Conservation (phyloP, 1,284 basidiomycete species). For the Ceratorhiza oryzae-sativae region DNA sequence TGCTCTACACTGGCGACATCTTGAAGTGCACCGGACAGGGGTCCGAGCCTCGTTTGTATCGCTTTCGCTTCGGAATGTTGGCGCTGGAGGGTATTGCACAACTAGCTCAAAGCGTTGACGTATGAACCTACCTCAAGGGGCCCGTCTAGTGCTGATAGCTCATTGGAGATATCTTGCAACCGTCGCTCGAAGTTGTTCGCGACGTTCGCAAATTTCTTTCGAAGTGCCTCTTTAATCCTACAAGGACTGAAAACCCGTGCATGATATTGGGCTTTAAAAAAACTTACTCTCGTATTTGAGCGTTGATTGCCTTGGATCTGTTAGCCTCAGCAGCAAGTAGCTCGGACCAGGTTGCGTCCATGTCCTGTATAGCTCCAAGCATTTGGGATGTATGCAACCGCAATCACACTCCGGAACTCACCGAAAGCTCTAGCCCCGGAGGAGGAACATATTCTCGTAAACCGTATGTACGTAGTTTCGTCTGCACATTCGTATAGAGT, state of each 20-base stretch:
- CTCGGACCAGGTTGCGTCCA: constrained; percentile 80
- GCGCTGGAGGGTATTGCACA: constrained; percentile 51
- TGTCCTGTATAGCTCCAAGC: constrained; percentile 57
- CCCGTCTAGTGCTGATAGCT: constrained; percentile 79
- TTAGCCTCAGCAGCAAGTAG: constrained; percentile 79
- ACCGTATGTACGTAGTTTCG: constrained; percentile 91
- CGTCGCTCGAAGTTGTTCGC: constrained; percentile 86
- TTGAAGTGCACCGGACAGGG: constrained; percentile 63
- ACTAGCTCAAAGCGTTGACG: neutral
- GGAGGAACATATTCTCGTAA: constrained; percentile 85
- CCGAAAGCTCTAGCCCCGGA: constrained; percentile 67
- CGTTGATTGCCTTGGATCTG: constrained; percentile 86
- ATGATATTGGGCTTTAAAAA: no score
- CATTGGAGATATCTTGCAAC: constrained; percentile 73
- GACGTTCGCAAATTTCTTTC: constrained; percentile 81
- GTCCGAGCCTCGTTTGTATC: constrained; percentile 70
- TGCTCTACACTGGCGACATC: constrained; percentile 69
- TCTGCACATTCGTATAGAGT: constrained; percentile 92
- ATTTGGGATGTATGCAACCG: neutral
- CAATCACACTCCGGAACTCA: constrained; percentile 48
- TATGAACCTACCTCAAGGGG: constrained; percentile 69
- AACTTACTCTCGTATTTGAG: constrained; percentile 85
- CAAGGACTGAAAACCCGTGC: neutral
- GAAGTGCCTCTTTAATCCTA: constrained; percentile 85
- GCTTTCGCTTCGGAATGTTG: constrained; percentile 62